Conservation (phyloP, 768 basidiomycete genomes). For the Lactarius deliciosus region DNA sequence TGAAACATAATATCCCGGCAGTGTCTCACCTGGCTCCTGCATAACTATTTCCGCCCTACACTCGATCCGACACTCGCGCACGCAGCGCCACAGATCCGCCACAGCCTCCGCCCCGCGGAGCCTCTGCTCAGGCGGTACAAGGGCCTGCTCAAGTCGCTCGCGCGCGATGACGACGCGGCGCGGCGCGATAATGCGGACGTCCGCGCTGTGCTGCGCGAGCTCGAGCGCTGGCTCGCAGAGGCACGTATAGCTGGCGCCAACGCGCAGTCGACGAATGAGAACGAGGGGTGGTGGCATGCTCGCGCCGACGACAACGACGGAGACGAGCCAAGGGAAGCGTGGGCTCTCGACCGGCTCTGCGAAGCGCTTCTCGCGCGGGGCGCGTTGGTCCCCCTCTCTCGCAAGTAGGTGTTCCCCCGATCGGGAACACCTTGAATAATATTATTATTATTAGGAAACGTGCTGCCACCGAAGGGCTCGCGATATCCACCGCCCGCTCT, state of each 20-base stretch:
- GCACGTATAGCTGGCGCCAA: conserved; percentile 64
- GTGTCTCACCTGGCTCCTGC: conserved; percentile 81
- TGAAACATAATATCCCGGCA: conserved; percentile 34
- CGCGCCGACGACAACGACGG: conserved; percentile 32
- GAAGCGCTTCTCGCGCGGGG: conserved; percentile 69
- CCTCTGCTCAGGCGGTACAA: conserved; percentile 80
- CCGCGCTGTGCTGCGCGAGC: conserved; percentile 50
- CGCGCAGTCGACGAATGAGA: conserved; percentile 35
- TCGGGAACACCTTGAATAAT: too few relatives aligned
- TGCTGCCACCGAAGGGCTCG: conserved; percentile 38
- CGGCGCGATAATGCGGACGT: conserved; percentile 51
- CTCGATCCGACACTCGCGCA: conserved; percentile 47
- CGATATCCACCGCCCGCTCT: conserved; percentile 53
- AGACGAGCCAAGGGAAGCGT: conserved; percentile 55
- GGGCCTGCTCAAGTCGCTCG: conserved; percentile 55
- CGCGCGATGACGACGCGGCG: conserved; percentile 52
- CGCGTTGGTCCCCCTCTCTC: conserved; percentile 76
- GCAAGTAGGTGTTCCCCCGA: conserved; percentile 33
- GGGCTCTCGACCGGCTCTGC: conserved; percentile 68
- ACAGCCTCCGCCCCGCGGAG: conserved; percentile 50
- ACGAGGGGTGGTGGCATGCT: conserved; percentile 19
- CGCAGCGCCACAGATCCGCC: conserved; percentile 33
- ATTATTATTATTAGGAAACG: conserved; percentile 73
- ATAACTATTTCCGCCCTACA: conserved; percentile 82
- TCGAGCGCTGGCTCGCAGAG: conserved; percentile 82